Conservation (phyloP, 345 rosid genomes). For the Gossypium stocksii region DNA sequence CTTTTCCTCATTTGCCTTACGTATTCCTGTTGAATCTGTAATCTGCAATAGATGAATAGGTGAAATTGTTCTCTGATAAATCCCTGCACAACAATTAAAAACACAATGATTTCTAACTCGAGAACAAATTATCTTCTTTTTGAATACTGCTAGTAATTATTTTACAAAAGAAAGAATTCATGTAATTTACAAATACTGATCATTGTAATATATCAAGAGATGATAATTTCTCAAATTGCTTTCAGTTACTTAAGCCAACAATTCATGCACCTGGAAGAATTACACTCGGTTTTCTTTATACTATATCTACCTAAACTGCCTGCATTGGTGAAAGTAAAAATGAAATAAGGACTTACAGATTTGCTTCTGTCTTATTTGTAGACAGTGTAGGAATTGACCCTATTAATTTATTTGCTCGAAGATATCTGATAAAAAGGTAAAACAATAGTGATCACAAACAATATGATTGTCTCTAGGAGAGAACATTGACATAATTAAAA, state of each 20-base stretch:
- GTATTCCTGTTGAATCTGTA: conserved; percentile 5
- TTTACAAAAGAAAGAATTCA: neutral
- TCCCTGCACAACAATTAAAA: conserved; percentile 1
- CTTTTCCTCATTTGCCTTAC: neutral
- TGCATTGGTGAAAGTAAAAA: neutral
- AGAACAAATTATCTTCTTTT: neutral
- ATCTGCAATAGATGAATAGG: neutral
- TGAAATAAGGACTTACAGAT: neutral
- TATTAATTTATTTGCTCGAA: conserved; percentile 7
- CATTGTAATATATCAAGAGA: neutral
- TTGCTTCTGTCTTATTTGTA: conserved; percentile 2
- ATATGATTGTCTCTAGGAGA: neutral
- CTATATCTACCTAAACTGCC: neutral
- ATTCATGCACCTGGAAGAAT: neutral
- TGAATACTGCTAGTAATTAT: neutral
- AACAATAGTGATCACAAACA: neutral
- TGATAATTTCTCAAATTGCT: neutral
- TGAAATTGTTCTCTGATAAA: conserved; percentile 12
- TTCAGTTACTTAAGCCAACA: neutral
- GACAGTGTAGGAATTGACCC: conserved; percentile 2
- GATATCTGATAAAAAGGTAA: conserved; percentile 9
- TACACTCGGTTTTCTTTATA: neutral
- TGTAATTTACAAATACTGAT: neutral
- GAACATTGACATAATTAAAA: neutral
- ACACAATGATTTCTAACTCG: neutral